phyloP scores from a whole-genome alignment of 345 rosid species.

The Lepidium didymum region DNA sequence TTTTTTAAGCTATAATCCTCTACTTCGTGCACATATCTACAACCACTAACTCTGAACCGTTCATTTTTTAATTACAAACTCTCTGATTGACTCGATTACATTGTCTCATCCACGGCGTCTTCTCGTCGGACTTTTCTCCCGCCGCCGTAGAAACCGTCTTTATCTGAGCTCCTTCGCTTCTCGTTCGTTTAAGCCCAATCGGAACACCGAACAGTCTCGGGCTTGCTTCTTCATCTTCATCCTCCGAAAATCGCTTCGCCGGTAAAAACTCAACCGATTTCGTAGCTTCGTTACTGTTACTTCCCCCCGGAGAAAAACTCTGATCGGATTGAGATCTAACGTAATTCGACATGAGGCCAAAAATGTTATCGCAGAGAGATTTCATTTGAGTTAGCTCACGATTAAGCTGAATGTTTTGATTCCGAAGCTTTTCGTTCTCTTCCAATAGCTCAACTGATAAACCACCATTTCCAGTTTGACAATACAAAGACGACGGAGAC shows the following conservation, averaged over 20 bases:
- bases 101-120: slow-evolving; percentile 42
- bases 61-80: slow-evolving; percentile 36
- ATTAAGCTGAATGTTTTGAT: slow-evolving; percentile 51
- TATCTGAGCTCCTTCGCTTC: slow-evolving; percentile 20
- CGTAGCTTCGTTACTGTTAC: not conserved
- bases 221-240: slow-evolving; percentile 21
- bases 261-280: slow-evolving; percentile 39
- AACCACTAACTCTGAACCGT: not conserved
- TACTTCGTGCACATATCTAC: slow-evolving; percentile 1
- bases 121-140: slow-evolving; percentile 33
- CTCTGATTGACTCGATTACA: slow-evolving; percentile 37
- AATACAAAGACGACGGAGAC: slow-evolving; percentile 48
- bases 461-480: slow-evolving; percentile 11
- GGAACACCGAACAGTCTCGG: slow-evolving; percentile 68
- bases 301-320: not conserved
- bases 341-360: slow-evolving; percentile 46
- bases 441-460: slow-evolving; percentile 46
- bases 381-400: slow-evolving; percentile 67
- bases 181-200: slow-evolving; percentile 54
- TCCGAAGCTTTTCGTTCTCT: slow-evolving; percentile 74
- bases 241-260: slow-evolving; percentile 16
- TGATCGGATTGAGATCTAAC: slow-evolving; percentile 21
- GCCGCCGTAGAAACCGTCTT: slow-evolving; percentile 12
- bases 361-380: slow-evolving; percentile 52
- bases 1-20: not conserved